A percentile compares a stretch with the other conserved stretches of the same genome.
These are phyloP conservation scores for Escallonia rubra DNA, from an alignment of 129 eudicot genomes.

Conservation along the genomic window DNA sequence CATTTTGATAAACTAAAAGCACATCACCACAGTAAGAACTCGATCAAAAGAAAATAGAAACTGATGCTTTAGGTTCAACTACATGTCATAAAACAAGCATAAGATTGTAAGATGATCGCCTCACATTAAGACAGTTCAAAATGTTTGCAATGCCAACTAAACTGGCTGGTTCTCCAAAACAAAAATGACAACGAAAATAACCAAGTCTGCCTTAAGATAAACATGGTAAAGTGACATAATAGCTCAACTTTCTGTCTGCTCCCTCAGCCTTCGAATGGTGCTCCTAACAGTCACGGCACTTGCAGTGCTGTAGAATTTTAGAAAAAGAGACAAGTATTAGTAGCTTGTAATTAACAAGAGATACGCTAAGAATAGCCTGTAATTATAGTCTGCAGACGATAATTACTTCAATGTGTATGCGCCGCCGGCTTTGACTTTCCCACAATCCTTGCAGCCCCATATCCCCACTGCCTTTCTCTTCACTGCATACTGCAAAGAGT, in stretches of 20 bases:
- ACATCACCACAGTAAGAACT: too few relatives aligned
- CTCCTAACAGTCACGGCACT: slow-evolving; percentile 95
- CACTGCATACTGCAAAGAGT: slow-evolving; percentile 64
- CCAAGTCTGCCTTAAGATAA: neutral
- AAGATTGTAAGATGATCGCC: too few relatives aligned
- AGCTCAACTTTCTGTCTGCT: slow-evolving; percentile 75
- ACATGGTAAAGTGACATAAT: neutral
- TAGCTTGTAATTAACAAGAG: neutral
- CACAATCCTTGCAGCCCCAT: slow-evolving; percentile 98
- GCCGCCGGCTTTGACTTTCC: slow-evolving; percentile 96
- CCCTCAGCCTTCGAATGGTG: slow-evolving; percentile 91
- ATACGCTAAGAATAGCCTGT: neutral
- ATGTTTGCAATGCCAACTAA: too few relatives aligned
- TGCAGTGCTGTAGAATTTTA: slow-evolving; percentile 56
- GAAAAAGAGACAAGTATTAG: neutral
- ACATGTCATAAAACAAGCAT: too few relatives aligned
- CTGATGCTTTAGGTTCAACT: too few relatives aligned
- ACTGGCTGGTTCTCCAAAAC: neutral
- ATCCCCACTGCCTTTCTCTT: slow-evolving; percentile 96
- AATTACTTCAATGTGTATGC: slow-evolving; percentile 90
- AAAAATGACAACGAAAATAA: neutral
- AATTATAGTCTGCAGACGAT: neutral
- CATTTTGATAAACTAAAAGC: too few relatives aligned
- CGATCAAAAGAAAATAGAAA: too few relatives aligned
- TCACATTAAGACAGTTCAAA: too few relatives aligned